Evolutionary conservation across 2,329 filamentous ascomycete species (phyloP), one percentile per base, ranked within the genome.

Genomic region (Aureobasidium pullulans): DNA sequence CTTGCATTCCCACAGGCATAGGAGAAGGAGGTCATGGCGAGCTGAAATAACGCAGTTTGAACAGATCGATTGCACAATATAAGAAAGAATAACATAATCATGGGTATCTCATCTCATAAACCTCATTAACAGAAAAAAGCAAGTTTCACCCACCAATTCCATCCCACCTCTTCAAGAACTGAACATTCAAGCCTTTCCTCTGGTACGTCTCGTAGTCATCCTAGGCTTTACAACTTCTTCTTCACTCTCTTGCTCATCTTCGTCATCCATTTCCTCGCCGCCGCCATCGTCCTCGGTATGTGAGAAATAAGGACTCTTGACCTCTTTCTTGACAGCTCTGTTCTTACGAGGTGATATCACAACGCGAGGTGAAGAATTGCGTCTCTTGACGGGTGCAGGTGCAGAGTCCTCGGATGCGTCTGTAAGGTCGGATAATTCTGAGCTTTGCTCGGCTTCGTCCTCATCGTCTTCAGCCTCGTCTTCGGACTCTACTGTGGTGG

Each of bases 121-220:
- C 36, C 36, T 13, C 13, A 16, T 52, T 9, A 34, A 29, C 11
- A 49, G 6, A 34, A 19, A 11, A 53, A 15, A 49, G 32, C 47
- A 50, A 37, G 31, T 11, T 23, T 3, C 47, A 6, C 9, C 31
- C 32, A 34, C 28, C 2, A 10, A 16, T 3, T 23, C 32, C 3
- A 8, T 31, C 6, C 48, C 42, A 15, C 43, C 16, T 32, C 13
- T 2, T 32, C 28, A 36, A 13, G 34, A 29, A 29, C 16, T 39
- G 19, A 16, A 9, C 23, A 23, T 2, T 57, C 28, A 48, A 31
- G 6, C 42, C 10, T 29, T 57, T 7, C 54, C 43, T 40, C 67
- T 66, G 1, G 70, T 72, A 48, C 70, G 62, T 49, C 68, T 65
- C 42, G 70, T 71, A 19, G 69, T 70, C 19, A 60, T 52, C 11